These are phyloP conservation scores for Mollisia scopiformis DNA, from an alignment of 2,329 filamentous ascomycete species.

Conservation along the genomic window DNA sequence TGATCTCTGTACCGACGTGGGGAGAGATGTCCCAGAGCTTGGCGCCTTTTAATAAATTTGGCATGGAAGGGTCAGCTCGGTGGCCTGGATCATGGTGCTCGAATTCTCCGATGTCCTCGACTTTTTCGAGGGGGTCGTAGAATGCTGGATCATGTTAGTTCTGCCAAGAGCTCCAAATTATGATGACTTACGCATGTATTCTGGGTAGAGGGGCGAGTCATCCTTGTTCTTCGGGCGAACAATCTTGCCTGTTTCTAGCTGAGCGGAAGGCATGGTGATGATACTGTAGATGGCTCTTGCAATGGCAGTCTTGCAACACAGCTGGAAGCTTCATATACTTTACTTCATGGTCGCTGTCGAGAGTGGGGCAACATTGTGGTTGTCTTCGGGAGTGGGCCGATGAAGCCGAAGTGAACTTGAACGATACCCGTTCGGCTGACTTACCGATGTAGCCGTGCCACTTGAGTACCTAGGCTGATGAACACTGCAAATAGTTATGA, in stretches of 20 bases:
- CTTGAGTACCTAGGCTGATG: neutral
- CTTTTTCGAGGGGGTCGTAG: slow-evolving; percentile 3
- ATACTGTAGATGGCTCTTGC: neutral
- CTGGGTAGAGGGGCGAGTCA: neutral
- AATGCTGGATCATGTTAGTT: neutral
- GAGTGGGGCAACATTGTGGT: neutral
- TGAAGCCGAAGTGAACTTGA: neutral
- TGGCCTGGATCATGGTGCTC: neutral
- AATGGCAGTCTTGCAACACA: neutral
- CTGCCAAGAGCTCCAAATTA: too few species aligned
- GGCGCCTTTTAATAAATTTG: slow-evolving; percentile 43
- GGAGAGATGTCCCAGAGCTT: neutral
- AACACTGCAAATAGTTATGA: neutral
- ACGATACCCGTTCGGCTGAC: neutral
- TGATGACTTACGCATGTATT: slow-evolving; percentile 7
- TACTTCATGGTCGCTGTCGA: neutral
- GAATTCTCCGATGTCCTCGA: neutral
- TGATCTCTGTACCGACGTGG: neutral
- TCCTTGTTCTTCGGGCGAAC: neutral
- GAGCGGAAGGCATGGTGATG: neutral
- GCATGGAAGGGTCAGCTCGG: neutral
- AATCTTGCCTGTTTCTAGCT: neutral
- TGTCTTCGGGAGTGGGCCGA: neutral
- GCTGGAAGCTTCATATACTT: neutral
- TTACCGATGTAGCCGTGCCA: neutral